phyloP scores from a whole-genome alignment of 495 filamentous ascomycete species.

The Lepidopterella palustris region DNA sequence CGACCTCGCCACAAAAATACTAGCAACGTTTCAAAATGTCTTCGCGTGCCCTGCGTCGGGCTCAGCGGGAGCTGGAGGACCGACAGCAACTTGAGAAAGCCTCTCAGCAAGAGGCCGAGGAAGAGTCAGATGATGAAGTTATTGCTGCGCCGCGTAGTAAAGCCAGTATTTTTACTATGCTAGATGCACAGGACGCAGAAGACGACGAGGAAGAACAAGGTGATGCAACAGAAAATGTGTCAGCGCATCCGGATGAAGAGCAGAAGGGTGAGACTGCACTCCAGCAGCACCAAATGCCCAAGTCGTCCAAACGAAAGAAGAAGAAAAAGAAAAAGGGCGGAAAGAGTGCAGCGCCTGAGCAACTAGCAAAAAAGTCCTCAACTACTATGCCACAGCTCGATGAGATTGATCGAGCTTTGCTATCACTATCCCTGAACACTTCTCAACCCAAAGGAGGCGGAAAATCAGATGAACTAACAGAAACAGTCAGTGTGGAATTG shows the following conservation, averaged over 20 bases:
- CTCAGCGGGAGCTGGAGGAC: constrained; percentile 51
- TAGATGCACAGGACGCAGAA: constrained; percentile 33
- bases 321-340: constrained; percentile 46
- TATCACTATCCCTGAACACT: constrained; percentile 47
- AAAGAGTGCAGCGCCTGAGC: constrained; percentile 32
- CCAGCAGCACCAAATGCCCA: background rate
- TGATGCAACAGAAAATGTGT: constrained; percentile 32
- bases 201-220: constrained; percentile 30
- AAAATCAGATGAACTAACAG: constrained; percentile 27
- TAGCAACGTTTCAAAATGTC: constrained; percentile 52
- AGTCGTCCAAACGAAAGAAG: constrained; percentile 26
- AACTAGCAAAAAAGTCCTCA: constrained; percentile 5
- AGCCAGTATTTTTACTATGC: constrained; percentile 24
- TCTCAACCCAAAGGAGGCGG: constrained; percentile 19
- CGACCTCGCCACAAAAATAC: background rate
- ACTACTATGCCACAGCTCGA: constrained; percentile 45
- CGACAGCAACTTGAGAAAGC: constrained; percentile 54
- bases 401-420: constrained; percentile 77
- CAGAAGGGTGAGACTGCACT: background rate
- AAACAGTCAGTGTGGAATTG: constrained; percentile 28
- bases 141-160: constrained; percentile 11
- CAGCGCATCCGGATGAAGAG: constrained; percentile 28
- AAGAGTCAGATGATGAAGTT: constrained; percentile 30
- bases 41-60: constrained; percentile 68
- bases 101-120: constrained; percentile 33